Base-by-base conservation (phyloP, 108 stramenopile genomes). In the Fistulifera pelliculosa region DNA sequence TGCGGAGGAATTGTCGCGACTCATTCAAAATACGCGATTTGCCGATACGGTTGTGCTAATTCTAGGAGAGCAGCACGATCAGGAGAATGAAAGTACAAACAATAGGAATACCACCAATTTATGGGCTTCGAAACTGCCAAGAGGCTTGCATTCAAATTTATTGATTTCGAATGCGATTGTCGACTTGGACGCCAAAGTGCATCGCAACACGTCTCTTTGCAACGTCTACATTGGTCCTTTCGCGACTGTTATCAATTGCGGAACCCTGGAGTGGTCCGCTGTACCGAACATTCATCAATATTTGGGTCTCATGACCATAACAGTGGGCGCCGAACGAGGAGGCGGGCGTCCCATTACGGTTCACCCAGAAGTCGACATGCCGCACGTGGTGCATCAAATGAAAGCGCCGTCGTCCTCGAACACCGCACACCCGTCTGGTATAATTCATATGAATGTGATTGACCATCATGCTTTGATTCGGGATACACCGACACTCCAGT, bases 301-400 rank as follows among this genome's bases (percentile, higher is more conserved):
- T 35, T 35, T 35, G 8, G 31, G 31, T 35, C 31, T 35, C 31
- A 35, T 35, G 31, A 35, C 31, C 6, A 61, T 90, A 28, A 47
- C 79, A 16, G 68, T 90, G 13, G 89, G 89, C 16, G 76, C 89
- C 15, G 89, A 90, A 65, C 71, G 75, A 52, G 89, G 89, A 44
- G 85, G 89, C 19, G 85, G 78, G 2, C 53, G 85, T 22, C 8
- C 58, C 0, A 52, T 82, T 12, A 41, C 56, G 26, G 54, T 76
- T 8, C 64, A 56, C 0, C 54, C 76, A 15, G 85, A 90, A 54
- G 49, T 56, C 38, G 83, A 79, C 18, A 69, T 91, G 72, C 56
- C 76, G 11, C 75, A 87, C 48, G 77, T 87, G 4, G 69, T 71
- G 41, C 69, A 60, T 16, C 74, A 70, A 52, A 55, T 87, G 24